Conservation (phyloP, 2,329 filamentous ascomycete species). For the Fusarium napiforme region DNA sequence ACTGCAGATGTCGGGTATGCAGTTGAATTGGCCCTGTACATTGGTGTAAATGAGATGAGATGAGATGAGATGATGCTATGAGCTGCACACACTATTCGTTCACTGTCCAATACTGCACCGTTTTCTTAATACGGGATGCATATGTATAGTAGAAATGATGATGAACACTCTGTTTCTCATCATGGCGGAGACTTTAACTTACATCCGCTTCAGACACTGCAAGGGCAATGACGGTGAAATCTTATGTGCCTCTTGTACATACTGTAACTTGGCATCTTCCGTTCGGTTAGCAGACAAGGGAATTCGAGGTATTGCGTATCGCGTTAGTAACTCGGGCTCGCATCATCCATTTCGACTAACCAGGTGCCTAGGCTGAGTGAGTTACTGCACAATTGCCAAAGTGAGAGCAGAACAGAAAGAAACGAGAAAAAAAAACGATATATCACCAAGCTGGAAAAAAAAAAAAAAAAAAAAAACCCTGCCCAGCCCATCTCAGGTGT, state of each 20-base stretch:
- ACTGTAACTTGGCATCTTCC: neutral
- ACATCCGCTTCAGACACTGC: neutral
- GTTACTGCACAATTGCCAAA: neutral
- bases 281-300: neutral
- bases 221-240: neutral
- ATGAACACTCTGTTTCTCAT: constrained; percentile 7
- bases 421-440: constrained; percentile 12
- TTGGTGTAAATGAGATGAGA: constrained; percentile 15
- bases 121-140: neutral
- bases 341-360: neutral
- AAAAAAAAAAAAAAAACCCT: neutral
- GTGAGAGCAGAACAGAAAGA: neutral
- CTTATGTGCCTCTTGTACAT: neutral
- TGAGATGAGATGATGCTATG: neutral
- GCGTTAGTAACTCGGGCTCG: neutral
- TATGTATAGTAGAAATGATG: neutral
- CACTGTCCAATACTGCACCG: neutral
- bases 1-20: constrained; percentile 22
- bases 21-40: constrained; percentile 7
- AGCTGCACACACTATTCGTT: constrained; percentile 4
- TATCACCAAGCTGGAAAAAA: constrained; percentile 11
- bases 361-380: neutral
- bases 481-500: constrained; percentile 28
- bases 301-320: neutral
- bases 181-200: neutral